Base-by-base conservation (phyloP, 345 rosid species). In the Hibiscus syriacus region DNA sequence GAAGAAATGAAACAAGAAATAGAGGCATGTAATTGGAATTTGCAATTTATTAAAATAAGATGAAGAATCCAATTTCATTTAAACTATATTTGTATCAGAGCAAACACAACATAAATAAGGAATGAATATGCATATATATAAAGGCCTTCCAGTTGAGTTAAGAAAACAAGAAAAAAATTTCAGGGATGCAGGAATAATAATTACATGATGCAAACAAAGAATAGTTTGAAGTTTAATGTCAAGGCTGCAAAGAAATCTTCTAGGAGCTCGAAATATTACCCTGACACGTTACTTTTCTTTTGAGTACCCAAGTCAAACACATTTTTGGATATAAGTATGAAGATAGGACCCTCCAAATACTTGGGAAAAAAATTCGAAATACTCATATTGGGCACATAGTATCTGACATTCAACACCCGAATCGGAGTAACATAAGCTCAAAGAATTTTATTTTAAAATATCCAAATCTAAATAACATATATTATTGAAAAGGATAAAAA, bases 1-100 rank as follows among this genome's bases (percentile, higher is more conserved):
- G 62, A 70, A 78, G 66, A 19, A 73, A 52, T 27, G 54, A 43
- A 26, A 74, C 30, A 49, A 74, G 64, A 41, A 72, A 65, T 27
- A 3, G 6, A 67, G 59, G 54, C 50, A 78, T 59, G 48, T 55
- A 67, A 43, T 55, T 17, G 59, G 17, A 53, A 46, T 32, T 62
- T 34, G 4, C 65, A 64, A 27, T 25, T 23, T 25, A 14, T 23
- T 41, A 43, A 63, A 14, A 22, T 39, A 39, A 25, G 53, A 63
- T n/a, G 32, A 34, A 57, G 63, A 27, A 58, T 16, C 16, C 32
- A 43, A 25, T 25, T 7, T 63, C 38, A 6, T 16, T 3, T 63
- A 43, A 63, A 43, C 20, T 30, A 63, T 3, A 22, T 43, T 43
- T 63, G 26, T 12, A 43, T 43, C 19, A 61, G 9, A 22, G 7